Evolutionary conservation across 2,329 filamentous ascomycete genomes (phyloP), one percentile per base, ranked within the genome.

Genomic region (Sporothrix humicola): DNA sequence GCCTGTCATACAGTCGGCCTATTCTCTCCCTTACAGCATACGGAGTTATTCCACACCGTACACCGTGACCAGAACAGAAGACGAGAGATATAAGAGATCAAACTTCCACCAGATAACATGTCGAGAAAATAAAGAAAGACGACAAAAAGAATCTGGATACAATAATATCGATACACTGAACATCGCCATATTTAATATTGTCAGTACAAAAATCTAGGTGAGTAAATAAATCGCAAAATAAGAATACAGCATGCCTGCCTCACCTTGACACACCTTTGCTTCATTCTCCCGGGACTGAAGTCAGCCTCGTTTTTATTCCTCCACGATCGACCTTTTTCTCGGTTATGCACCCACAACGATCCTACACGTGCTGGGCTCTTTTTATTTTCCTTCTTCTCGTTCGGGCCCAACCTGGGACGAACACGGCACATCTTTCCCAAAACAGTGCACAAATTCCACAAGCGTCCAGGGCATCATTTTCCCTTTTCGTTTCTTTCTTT

Each of bases 361-460:
- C n/a, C 20, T 46, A 46, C 59, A 46, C 42, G n/a, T 46, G 37
- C n/a, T 20, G 13, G 46, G 12, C 12, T 42, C 17, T 61, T 17
- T n/a, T n/a, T 72, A 20, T 48, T 66, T 66, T 15, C 63, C 26
- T 72, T 56, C 37, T 20, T 44, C 56, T 54, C 44, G 50, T 58
- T 56, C 23, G 2, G 9, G 31, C 5, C 31, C 17, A 17, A 44
- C 59, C 59, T 65, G 37, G 59, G 59, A 65, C n/a, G n/a, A 46
- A 65, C 59, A 44, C 17, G 37, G 17, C n/a, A 23, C n/a, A 46
- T 65, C 59, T 65, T 59, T 59, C 12, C 26, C 56, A 26, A 37
- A 37, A 23, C 31, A 37, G 31, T 37, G 7, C 31, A 37, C 31
- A 37, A 6, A 37, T 37, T 37, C 31, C 31, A 37, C 31, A 37